Percentiles rank a stretch among this genome's conserved stretches.
Conservation (phyloP, 1,284 basidiomycete species). For the Takashimella koratensis region DNA sequence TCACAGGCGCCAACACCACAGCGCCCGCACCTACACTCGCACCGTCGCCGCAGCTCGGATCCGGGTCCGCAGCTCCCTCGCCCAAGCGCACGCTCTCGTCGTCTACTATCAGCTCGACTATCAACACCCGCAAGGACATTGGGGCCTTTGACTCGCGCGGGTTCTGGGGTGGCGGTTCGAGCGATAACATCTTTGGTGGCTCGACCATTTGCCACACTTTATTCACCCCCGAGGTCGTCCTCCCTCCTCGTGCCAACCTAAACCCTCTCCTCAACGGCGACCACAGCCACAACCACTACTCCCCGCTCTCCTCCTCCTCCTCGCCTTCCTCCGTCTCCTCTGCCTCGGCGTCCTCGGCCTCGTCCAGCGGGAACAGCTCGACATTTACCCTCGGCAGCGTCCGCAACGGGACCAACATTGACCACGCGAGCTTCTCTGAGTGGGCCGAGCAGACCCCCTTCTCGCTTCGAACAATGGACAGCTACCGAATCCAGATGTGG, state of each 20-base stretch:
- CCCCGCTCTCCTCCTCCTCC: neutral
- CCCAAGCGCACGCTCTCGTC: constrained; percentile 5
- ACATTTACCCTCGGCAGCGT: constrained; percentile 22
- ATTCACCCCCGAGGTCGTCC: constrained; percentile 61
- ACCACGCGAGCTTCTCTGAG: constrained; percentile 59
- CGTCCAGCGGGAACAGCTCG: neutral
- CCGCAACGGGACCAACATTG: constrained; percentile 51
- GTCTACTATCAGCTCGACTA: constrained; percentile 47
- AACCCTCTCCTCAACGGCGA: constrained; percentile 65
- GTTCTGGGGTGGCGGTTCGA: constrained; percentile 63
- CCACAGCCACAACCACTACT: constrained; percentile 2
- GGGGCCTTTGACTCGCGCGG: constrained; percentile 41
- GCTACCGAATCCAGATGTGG: constrained; percentile 83
- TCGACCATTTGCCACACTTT: constrained; percentile 82
- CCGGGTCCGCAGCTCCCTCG: constrained; percentile 16
- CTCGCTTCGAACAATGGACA: constrained; percentile 75
- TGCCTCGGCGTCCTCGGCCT: constrained; percentile 1
- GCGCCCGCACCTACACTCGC: constrained; percentile 14
- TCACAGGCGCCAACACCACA: constrained; percentile 47
- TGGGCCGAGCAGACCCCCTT: constrained; percentile 68
- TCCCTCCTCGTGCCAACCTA: constrained; percentile 59
- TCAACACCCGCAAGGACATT: constrained; percentile 80
- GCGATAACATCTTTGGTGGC: constrained; percentile 56
- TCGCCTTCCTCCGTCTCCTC: neutral
- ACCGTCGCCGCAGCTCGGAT: constrained; percentile 11